These are phyloP conservation scores for Iberis pinnata DNA, from an alignment of 345 rosid species.

Conservation along the genomic window DNA sequence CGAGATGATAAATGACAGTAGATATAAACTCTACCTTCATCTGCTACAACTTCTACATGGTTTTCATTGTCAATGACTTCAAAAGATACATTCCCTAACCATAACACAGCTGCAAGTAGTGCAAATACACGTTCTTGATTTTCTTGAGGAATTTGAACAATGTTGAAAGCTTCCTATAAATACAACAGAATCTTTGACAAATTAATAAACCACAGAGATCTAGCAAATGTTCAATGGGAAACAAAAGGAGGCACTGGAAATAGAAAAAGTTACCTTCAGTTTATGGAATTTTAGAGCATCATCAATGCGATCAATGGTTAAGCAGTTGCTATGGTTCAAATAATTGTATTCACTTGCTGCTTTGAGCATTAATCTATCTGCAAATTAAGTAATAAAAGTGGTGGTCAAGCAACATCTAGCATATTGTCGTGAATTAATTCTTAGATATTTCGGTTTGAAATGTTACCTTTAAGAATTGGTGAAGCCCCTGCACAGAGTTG, in stretches of 20 bases:
- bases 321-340: slow-evolving; percentile 82
- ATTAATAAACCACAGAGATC: neutral
- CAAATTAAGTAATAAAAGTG: slow-evolving; percentile 22
- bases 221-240: neutral
- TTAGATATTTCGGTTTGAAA: slow-evolving; percentile 8
- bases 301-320: slow-evolving; percentile 61
- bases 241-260: slow-evolving; percentile 1
- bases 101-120: slow-evolving; percentile 78
- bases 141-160: slow-evolving; percentile 57
- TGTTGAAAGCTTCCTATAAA: slow-evolving; percentile 67
- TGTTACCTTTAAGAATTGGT: slow-evolving; percentile 64
- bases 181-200: slow-evolving; percentile 1
- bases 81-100: slow-evolving; percentile 88
- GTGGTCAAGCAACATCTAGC: neutral
- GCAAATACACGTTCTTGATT: slow-evolving; percentile 72
- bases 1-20: slow-evolving; percentile 16
- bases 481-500: slow-evolving; percentile 96
- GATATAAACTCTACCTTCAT: slow-evolving; percentile 58
- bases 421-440: neutral
- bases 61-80: slow-evolving; percentile 63
- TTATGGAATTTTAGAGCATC: slow-evolving; percentile 62
- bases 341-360: slow-evolving; percentile 69
- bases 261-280: slow-evolving; percentile 51
- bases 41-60: slow-evolving; percentile 68
- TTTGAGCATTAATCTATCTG: slow-evolving; percentile 77